Evolutionary conservation across 2,329 filamentous ascomycete species (phyloP).

Genomic region (Aspergillus sp.): DNA sequence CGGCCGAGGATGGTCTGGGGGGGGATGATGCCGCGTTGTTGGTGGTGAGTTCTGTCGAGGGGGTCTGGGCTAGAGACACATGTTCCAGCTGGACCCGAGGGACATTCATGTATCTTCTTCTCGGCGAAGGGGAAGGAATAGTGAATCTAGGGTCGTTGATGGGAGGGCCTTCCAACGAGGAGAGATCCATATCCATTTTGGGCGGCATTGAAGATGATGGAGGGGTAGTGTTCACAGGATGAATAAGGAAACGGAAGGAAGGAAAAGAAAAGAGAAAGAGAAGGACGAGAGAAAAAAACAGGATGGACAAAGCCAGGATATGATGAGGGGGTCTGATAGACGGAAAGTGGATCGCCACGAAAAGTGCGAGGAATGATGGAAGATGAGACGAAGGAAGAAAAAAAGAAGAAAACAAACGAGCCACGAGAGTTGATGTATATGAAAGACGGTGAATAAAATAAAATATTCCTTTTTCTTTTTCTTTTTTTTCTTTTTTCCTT

Average conservation of each 20-base stretch:
- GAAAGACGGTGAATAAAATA: no score
- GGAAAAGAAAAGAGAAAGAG: no score
- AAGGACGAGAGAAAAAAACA: no score
- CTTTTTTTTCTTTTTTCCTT: no score
- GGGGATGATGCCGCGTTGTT: conserved; percentile 3
- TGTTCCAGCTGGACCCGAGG: conserved; percentile 12
- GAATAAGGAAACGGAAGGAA: neutral
- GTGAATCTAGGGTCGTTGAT: conserved; percentile 18
- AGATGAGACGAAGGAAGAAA: no score
- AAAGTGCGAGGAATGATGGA: no score
- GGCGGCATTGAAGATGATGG: neutral
- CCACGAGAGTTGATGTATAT: no score
- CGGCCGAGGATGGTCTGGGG: conserved; percentile 4
- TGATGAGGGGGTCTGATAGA: no score
- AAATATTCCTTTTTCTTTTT: no score
- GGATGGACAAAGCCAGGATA: no score
- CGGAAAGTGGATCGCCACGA: no score
- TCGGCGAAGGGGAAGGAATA: conserved; percentile 2
- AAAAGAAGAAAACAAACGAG: no score
- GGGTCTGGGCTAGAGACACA: neutral
- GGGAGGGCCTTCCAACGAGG: conserved; percentile 31
- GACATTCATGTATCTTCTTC: conserved; percentile 2
- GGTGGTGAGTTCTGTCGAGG: neutral
- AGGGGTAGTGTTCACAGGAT: neutral
- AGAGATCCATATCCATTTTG: conserved; percentile 25